Base-by-base conservation (phyloP, 345 rosid species). In the Cardamine occulta region DNA sequence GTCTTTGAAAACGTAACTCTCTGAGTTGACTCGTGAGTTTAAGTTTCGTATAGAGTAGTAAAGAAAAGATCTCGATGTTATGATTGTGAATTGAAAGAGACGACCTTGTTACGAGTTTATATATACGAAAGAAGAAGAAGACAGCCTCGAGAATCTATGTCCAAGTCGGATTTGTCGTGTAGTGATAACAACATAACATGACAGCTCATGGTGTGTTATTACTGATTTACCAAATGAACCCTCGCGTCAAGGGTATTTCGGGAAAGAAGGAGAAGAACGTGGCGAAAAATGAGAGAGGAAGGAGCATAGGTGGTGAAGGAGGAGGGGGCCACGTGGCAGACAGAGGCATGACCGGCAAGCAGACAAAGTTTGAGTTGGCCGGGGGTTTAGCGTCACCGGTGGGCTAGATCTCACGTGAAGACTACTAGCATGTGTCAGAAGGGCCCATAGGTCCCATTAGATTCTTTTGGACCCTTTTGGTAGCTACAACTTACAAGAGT, bases 131-230 rank as follows among this genome's bases (percentile, higher is more conserved):
- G n/a, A 12, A 57, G 76, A 37, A 78, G 73, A 72, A 72, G 77
- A 72, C 77, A 66, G 10, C 12, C 54, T 40, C 40, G 74, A 40
- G 73, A 78, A 65, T 78, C 77, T 15, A 72, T 5, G 54, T 32
- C 77, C 81, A 78, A 69, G 74, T 72, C 5, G 64, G 81, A 66
- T 35, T 28, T 72, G 81, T 78, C 77, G 56, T 66, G 68, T 78
- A 78, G 74, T 66, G 23, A 40, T 23, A 58, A n/a, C 68, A 78
- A 40, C 1, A 44, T 7, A 66, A 72, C 81, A 78, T 78, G 73
- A 78, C 81, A 78, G 58, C 81, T 58, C 59, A 58, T 4, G 73
- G n/a, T 63, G 9, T 58, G 55, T 54, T 49, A 68, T 1, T 28
- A 28, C 6, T 60, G 51, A 47, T 6, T 45, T 17, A 47, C 52